Conservation (phyloP, 495 filamentous ascomycete species). For the Podospora comata region DNA sequence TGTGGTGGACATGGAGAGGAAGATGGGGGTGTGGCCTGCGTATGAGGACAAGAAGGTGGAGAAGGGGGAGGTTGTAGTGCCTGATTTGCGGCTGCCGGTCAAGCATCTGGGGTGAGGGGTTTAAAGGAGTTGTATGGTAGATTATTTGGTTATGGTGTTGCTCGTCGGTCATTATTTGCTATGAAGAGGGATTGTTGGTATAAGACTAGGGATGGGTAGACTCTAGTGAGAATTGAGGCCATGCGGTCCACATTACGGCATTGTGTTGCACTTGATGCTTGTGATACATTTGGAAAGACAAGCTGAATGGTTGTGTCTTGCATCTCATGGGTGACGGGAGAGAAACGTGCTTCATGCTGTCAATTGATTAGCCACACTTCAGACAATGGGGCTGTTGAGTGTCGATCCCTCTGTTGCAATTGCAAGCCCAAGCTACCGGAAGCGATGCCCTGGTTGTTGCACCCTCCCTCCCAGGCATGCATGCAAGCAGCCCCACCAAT, state of each 20-base stretch:
- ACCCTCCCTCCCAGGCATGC: neutral
- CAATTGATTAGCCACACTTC: too few relatives aligned
- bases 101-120: neutral
- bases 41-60: slow-evolving; percentile 7
- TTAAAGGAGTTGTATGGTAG: too few relatives aligned
- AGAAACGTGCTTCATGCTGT: too few relatives aligned
- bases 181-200: neutral
- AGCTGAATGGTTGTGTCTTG: too few relatives aligned
- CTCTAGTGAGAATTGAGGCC: neutral
- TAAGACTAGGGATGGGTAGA: neutral
- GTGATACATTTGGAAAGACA: too few relatives aligned
- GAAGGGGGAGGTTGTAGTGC: neutral
- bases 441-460: neutral
- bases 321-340: too few relatives aligned
- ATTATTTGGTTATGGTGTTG: neutral
- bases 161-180: neutral
- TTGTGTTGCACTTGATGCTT: too few relatives aligned
- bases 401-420: neutral
- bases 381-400: neutral
- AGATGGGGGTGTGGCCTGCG: slow-evolving; percentile 2
- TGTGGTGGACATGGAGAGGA: slow-evolving; percentile 4
- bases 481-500: neutral
- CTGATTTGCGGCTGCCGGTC: slow-evolving; percentile 1
- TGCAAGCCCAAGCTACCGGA: neutral
- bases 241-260: neutral